Conservation (phyloP, 2,329 filamentous ascomycete species). For the Sphaerulina musiva region DNA sequence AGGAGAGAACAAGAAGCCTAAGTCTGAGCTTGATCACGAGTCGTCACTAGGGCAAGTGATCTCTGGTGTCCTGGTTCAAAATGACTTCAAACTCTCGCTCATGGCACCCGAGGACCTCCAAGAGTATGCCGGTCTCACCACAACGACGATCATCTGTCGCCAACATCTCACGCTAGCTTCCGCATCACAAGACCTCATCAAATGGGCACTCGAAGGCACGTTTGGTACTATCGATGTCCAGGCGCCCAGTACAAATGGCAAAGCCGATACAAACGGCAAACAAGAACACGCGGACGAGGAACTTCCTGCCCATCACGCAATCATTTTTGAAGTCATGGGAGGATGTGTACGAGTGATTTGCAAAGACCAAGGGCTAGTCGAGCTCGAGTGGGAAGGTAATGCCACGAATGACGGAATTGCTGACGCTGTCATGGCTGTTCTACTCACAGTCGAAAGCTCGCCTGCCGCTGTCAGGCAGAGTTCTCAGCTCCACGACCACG, state of each 20-base stretch:
- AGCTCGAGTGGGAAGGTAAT: slow-evolving; percentile 96
- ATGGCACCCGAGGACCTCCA: slow-evolving; percentile 95
- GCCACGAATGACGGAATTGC: slow-evolving; percentile 96
- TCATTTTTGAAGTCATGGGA: slow-evolving; percentile 70
- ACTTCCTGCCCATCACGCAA: slow-evolving; percentile 46
- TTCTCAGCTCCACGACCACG: slow-evolving; percentile 44
- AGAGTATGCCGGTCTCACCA: slow-evolving; percentile 94
- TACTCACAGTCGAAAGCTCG: slow-evolving; percentile 86
- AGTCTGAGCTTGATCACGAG: slow-evolving; percentile 41
- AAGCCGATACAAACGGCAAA: slow-evolving; percentile 22
- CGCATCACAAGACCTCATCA: slow-evolving; percentile 82
- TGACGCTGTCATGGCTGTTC: slow-evolving; percentile 90
- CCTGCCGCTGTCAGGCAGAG: slow-evolving; percentile 88
- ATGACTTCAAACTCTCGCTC: slow-evolving; percentile 92
- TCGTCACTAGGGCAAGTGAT: slow-evolving; percentile 53
- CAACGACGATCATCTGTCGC: slow-evolving; percentile 86
- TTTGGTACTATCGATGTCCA: slow-evolving; percentile 67
- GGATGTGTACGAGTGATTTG: slow-evolving; percentile 69
- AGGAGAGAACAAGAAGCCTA: slow-evolving; percentile 25
- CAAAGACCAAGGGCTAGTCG: slow-evolving; percentile 61
- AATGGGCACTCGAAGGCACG: slow-evolving; percentile 88
- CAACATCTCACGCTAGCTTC: slow-evolving; percentile 83
- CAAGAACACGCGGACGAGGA: slow-evolving; percentile 60
- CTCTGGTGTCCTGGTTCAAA: slow-evolving; percentile 88
- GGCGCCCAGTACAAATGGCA: slow-evolving; percentile 23